Percentiles rank a stretch among this genome's conserved stretches.
Conservation (phyloP, 1,139 yeast genomes). For the Saccharomyces hybrid region DNA sequence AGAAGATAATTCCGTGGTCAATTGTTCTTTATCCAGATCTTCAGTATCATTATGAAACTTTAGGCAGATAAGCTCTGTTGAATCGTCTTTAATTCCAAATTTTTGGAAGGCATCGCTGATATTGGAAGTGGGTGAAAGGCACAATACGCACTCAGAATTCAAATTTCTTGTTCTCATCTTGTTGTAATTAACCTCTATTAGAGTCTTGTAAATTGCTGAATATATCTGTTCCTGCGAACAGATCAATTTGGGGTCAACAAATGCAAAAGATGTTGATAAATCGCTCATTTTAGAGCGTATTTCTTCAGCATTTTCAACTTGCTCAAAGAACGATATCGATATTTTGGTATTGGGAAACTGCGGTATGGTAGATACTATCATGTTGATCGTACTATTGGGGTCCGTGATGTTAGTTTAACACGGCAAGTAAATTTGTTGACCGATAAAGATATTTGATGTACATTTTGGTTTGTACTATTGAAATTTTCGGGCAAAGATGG, state of each 20-base stretch:
- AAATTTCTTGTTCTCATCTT: slow-evolving; percentile 41
- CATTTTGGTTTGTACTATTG: not conserved
- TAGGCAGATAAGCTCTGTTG: slow-evolving; percentile 33
- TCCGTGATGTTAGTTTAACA: not conserved
- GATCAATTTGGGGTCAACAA: slow-evolving; percentile 41
- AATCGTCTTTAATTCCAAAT: slow-evolving; percentile 40
- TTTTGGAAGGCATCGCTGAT: slow-evolving; percentile 40
- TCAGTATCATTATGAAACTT: slow-evolving; percentile 28
- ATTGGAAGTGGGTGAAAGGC: slow-evolving; percentile 46
- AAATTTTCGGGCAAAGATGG: slow-evolving; percentile 1
- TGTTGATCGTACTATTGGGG: not conserved
- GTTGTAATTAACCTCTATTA: slow-evolving; percentile 38
- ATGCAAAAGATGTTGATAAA: slow-evolving; percentile 35
- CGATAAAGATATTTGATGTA: not conserved
- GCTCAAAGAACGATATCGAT: slow-evolving; percentile 35
- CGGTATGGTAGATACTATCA: slow-evolving; percentile 30
- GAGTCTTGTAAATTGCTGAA: slow-evolving; percentile 43
- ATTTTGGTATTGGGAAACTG: slow-evolving; percentile 38
- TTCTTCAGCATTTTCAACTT: slow-evolving; percentile 38
- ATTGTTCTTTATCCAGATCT: slow-evolving; percentile 15
- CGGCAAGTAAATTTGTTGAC: not conserved
- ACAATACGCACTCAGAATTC: slow-evolving; percentile 47
- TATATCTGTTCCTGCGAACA: slow-evolving; percentile 42
- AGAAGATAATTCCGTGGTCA: slow-evolving; percentile 4
- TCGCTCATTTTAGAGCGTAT: slow-evolving; percentile 32